Conservation (phyloP, 352 stramenopile species). For the Phytopythium vexans region DNA sequence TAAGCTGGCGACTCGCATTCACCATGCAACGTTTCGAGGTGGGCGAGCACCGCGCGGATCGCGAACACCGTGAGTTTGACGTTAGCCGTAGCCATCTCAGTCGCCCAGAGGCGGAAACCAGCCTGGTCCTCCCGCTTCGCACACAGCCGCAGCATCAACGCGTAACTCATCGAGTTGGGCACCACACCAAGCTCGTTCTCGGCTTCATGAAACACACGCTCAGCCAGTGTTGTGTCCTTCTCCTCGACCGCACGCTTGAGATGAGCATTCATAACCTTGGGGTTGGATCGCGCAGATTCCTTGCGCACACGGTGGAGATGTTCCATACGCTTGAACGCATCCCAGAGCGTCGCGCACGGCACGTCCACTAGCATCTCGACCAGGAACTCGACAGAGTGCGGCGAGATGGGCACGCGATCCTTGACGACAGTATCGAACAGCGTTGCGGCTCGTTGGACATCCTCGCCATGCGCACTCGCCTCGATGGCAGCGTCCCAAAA, state of each 20-base stretch:
- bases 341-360: slow-evolving; percentile 51
- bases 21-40: slow-evolving; percentile 32
- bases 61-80: slow-evolving; percentile 52
- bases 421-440: slow-evolving; percentile 47
- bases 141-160: slow-evolving; percentile 65
- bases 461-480: slow-evolving; percentile 42
- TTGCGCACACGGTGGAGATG: slow-evolving; percentile 40
- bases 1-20: slow-evolving; percentile 21
- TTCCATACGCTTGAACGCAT: slow-evolving; percentile 40
- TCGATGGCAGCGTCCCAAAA: slow-evolving; percentile 65
- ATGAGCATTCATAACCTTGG: slow-evolving; percentile 59
- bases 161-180: slow-evolving; percentile 74
- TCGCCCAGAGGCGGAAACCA: slow-evolving; percentile 46
- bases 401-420: slow-evolving; percentile 35
- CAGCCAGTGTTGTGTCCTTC: slow-evolving; percentile 42
- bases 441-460: slow-evolving; percentile 32
- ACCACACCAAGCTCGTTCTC: slow-evolving; percentile 28
- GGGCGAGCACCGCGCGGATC: slow-evolving; percentile 45
- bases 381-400: slow-evolving; percentile 43
- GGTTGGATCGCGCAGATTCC: slow-evolving; percentile 10
- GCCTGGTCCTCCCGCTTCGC: slow-evolving; percentile 38
- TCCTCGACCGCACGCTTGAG: slow-evolving; percentile 57
- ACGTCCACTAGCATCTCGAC: slow-evolving; percentile 37
- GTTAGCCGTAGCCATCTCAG: slow-evolving; percentile 32
- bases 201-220: slow-evolving; percentile 47